Conservation (phyloP, 23 red algal species). For the Gracilaria gracilis region DNA sequence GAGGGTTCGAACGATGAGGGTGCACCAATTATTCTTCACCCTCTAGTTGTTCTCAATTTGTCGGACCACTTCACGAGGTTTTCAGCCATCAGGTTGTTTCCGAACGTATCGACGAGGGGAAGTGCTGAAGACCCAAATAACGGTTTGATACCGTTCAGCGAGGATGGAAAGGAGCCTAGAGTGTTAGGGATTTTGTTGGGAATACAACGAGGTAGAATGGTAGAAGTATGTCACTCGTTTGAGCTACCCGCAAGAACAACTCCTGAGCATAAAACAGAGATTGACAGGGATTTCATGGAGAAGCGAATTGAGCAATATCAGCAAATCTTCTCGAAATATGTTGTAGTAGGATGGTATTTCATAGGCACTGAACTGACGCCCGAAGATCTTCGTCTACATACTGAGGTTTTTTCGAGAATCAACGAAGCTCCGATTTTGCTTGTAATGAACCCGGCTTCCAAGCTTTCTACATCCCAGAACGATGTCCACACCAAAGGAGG, state of each 20-base stretch:
- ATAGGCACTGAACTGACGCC: slow-evolving; percentile 46
- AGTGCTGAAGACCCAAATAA: slow-evolving; percentile 9
- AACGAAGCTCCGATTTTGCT: slow-evolving; percentile 59
- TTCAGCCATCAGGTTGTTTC: slow-evolving; percentile 70
- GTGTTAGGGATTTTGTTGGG: slow-evolving; percentile 82
- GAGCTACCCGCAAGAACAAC: slow-evolving; percentile 63
- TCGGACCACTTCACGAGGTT: slow-evolving; percentile 82
- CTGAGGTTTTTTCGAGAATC: slow-evolving; percentile 43
- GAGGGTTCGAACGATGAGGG: slow-evolving; percentile 45
- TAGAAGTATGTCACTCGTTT: slow-evolving; percentile 86
- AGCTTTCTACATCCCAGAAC: background rate
- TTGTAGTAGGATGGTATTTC: slow-evolving; percentile 89
- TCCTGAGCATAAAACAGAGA: slow-evolving; percentile 23
- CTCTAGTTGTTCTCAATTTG: slow-evolving; percentile 85
- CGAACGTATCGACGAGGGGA: slow-evolving; percentile 10
- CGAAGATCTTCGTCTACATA: slow-evolving; percentile 72
- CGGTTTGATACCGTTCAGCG: slow-evolving; percentile 22
- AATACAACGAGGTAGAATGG: slow-evolving; percentile 70
- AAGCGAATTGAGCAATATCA: slow-evolving; percentile 81
- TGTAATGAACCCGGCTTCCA: slow-evolving; percentile 37
- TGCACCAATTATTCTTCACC: slow-evolving; percentile 75
- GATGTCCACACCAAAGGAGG: background rate
- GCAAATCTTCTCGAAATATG: slow-evolving; percentile 76
- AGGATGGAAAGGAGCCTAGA: slow-evolving; percentile 33
- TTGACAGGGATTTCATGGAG: slow-evolving; percentile 74